Base-by-base conservation (phyloP, 2,329 filamentous ascomycete genomes). In the Arthrobotrys musiformis region DNA sequence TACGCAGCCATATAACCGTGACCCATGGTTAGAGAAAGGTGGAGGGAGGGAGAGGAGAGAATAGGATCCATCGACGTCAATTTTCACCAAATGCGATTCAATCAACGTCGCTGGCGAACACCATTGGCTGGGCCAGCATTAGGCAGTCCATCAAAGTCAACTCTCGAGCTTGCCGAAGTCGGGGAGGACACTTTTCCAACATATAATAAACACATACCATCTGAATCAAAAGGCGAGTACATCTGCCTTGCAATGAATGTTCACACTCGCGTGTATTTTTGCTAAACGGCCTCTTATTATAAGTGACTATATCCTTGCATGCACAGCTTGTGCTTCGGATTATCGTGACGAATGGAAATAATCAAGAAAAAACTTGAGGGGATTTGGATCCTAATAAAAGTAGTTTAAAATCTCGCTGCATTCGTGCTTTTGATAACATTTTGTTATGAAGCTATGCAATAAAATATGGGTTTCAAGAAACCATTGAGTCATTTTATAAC, bases 201-300 rank as follows among this genome's bases (percentile, higher is more conserved):
- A 70, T 64, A 33, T 58, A 40, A 58, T 67, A 54, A 52, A 67
- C 67, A 58, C 28, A 69, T 64, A 61, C 54, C 52, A 24, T 50
- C 48, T 44, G 50, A 56, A 63, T 42, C 26, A n/a, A 77, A 77
- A 77, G 73, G 73, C 73, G 73, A 77, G 73, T 77, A 77, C 64
- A 54, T 58, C 50, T 42, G 73, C 73, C 73, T 77, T 77, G n/a
- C n/a, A n/a, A n/a, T n/a, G 60, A 58, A 67, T 60, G 48, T 70
- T 40, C 60, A 52, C 33, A 56, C n/a, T 35, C 17, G 42, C 42
- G 40, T 77, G 73, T 77, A 77, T 77, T 67, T 26, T 62, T 22
- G 60, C 61, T 67, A 77, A 77, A 77, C 48, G 42, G 52, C 24
- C 33, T 30, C 52, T n/a, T 70, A 56, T 67, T 26, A 70, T 70